These are phyloP conservation scores for Trametes coccinea DNA, from an alignment of 768 basidiomycete genomes.

Conservation along the genomic window DNA sequence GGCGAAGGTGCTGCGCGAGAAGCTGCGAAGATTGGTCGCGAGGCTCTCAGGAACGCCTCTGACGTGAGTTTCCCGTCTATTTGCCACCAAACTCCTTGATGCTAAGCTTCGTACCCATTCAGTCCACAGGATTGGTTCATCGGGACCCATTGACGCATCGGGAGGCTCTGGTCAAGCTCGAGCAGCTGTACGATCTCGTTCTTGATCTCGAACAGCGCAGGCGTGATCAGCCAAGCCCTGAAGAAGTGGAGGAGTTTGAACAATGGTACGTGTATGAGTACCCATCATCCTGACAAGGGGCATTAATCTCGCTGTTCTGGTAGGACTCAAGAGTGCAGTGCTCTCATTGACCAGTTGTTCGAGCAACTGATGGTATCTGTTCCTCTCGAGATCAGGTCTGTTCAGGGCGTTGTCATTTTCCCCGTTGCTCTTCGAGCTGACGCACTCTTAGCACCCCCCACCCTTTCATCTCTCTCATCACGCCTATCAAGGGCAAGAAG, in stretches of 20 bases:
- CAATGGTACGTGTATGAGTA: conserved; percentile 45
- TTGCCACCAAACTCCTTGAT: neutral
- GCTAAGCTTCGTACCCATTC: neutral
- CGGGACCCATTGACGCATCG: conserved; percentile 78
- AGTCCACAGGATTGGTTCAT: conserved; percentile 65
- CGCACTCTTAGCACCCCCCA: conserved; percentile 72
- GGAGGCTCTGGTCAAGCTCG: conserved; percentile 76
- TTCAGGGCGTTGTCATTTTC: neutral
- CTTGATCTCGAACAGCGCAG: conserved; percentile 84
- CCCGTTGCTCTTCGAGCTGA: neutral
- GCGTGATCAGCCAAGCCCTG: conserved; percentile 70
- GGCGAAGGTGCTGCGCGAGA: conserved; percentile 66
- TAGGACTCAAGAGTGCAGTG: conserved; percentile 61
- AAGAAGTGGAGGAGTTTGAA: conserved; percentile 47
- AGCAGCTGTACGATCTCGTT: conserved; percentile 82
- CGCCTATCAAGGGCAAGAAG: conserved; percentile 89
- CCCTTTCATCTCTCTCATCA: conserved; percentile 92
- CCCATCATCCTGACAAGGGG: neutral
- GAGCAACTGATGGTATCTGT: conserved; percentile 81
- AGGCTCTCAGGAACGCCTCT: conserved; percentile 63
- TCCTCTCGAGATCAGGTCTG: conserved; percentile 89
- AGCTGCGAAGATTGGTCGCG: conserved; percentile 73
- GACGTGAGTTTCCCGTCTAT: conserved; percentile 41
- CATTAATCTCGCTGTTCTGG: neutral
- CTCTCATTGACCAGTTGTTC: conserved; percentile 74